These are phyloP conservation scores for Emmonsiellopsis sp. DNA, from an alignment of 2,329 filamentous ascomycete species.

Conservation along the genomic window DNA sequence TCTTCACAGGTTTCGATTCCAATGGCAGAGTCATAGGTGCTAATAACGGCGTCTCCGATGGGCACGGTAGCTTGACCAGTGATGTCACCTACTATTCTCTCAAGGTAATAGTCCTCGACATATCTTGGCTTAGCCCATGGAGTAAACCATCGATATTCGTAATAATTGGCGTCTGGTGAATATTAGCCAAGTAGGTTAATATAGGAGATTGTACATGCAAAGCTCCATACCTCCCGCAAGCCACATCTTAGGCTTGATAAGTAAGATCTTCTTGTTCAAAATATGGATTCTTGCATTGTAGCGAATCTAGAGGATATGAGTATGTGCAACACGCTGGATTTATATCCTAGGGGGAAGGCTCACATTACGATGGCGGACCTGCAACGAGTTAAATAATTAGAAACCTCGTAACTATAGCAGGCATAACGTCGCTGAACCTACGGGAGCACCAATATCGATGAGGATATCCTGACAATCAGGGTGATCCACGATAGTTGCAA, in stretches of 20 bases:
- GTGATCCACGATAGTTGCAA: conserved; percentile 1
- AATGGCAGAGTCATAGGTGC: conserved; percentile 42
- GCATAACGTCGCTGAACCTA: not conserved
- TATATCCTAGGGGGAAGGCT: conserved; percentile 22
- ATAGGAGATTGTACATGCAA: conserved; percentile 14
- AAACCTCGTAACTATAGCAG: not conserved
- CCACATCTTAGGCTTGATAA: conserved; percentile 57
- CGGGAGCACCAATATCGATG: conserved; percentile 42
- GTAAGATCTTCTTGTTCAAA: conserved; percentile 55
- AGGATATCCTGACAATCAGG: conserved; percentile 4
- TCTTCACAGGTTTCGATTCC: conserved; percentile 41
- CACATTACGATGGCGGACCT: conserved; percentile 33
- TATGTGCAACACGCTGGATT: not conserved
- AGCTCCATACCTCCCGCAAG: conserved; percentile 60
- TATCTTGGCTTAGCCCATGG: conserved; percentile 47
- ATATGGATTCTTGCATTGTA: conserved; percentile 57
- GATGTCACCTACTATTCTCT: conserved; percentile 47
- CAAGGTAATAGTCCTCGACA: conserved; percentile 54
- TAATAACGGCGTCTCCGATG: conserved; percentile 58
- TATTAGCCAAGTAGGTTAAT: not conserved
- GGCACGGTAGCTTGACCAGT: conserved; percentile 45
- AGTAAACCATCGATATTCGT: conserved; percentile 51
- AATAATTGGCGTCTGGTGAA: conserved; percentile 5
- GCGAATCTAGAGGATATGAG: conserved; percentile 45
- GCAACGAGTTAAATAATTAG: not conserved